A percentile compares a stretch with the other conserved stretches of the same genome.
These are phyloP conservation scores for Malus hybrid DNA, from an alignment of 331 rosid species.

Conservation along the genomic window DNA sequence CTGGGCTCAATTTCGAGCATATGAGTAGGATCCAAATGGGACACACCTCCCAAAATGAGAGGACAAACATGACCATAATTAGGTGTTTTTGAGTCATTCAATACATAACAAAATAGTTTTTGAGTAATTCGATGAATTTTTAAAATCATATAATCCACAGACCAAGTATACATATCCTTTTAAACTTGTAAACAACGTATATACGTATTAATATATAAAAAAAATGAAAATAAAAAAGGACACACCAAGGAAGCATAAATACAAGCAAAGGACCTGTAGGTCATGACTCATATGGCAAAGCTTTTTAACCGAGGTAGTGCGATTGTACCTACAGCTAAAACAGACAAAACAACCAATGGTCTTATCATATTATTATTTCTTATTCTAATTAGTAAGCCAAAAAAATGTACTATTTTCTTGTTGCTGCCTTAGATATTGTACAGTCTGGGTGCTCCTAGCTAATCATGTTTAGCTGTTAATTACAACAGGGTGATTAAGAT, in stretches of 20 bases:
- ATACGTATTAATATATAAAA: neutral
- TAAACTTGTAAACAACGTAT: neutral
- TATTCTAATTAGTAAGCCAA: neutral
- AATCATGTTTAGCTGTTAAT: neutral
- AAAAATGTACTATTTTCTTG: neutral
- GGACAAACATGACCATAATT: constrained; percentile 46
- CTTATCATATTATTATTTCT: neutral
- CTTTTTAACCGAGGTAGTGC: constrained; percentile 33
- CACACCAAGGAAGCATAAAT: constrained; percentile 23
- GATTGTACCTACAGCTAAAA: constrained; percentile 1
- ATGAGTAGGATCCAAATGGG: constrained; percentile 30
- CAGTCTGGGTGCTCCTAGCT: neutral
- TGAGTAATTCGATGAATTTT: constrained; percentile 40
- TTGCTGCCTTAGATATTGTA: neutral
- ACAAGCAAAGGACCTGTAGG: constrained; percentile 29
- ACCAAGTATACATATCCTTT: neutral
- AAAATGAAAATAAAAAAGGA: constrained; percentile 2
- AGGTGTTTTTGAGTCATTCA: constrained; percentile 55
- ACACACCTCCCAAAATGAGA: constrained; percentile 48
- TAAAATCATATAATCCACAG: neutral
- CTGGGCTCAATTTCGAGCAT: constrained; percentile 20
- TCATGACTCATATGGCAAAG: constrained; percentile 24
- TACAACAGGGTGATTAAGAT: neutral
- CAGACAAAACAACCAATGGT: constrained; percentile 24
- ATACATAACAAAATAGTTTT: constrained; percentile 32